Conservation (phyloP, 2,329 filamentous ascomycete species). For the Cercospora sojina region DNA sequence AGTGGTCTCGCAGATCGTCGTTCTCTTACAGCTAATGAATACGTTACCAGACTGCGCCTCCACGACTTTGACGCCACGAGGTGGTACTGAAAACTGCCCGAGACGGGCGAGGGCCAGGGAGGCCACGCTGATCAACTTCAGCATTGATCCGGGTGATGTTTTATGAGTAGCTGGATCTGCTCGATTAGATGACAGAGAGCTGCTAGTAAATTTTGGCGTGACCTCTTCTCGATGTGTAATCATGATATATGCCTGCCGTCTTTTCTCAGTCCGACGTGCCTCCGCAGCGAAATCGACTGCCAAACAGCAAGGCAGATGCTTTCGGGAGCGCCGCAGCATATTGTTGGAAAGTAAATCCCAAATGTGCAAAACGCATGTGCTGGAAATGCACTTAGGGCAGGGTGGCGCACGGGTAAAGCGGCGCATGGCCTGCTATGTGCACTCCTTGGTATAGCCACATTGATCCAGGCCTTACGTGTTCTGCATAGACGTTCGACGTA, state of each 20-base stretch:
- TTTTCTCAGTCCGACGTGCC: not conserved
- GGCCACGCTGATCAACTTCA: not conserved
- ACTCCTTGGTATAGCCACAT: not conserved
- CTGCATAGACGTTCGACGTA: not conserved
- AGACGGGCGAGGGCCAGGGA: not conserved
- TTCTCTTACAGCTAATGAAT: slow-evolving; percentile 23
- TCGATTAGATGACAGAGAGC: no score
- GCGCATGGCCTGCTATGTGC: not conserved
- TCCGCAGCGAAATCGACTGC: not conserved
- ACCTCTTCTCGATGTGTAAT: no score
- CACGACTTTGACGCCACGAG: slow-evolving; percentile 14
- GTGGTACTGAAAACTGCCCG: slow-evolving; percentile 17
- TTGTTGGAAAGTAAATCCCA: not conserved
- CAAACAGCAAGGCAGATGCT: not conserved
- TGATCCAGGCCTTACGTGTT: not conserved
- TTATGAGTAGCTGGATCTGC: no score
- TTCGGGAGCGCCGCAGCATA: not conserved
- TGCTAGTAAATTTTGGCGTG: no score
- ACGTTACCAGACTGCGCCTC: slow-evolving; percentile 13
- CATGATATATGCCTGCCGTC: not conserved
- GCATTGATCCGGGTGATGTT: not conserved
- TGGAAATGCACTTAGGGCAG: not conserved
- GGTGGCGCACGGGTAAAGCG: not conserved
- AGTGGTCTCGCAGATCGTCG: slow-evolving; percentile 56
- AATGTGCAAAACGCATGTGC: not conserved